Conservation (phyloP, 129 eudicot species). For the Dittrichia graveolens region DNA sequence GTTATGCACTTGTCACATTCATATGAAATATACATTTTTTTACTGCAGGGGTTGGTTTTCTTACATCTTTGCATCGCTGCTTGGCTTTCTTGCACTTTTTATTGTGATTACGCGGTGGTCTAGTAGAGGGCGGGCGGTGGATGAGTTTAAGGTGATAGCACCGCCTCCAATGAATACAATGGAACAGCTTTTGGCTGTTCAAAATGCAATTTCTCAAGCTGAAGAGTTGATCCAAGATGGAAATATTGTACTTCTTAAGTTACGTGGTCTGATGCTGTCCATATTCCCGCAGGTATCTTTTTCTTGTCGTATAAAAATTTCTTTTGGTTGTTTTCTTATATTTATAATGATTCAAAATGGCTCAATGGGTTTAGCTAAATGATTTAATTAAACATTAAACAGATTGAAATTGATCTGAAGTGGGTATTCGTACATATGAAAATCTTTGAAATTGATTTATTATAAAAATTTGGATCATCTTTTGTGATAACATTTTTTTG, state of each 20-base stretch:
- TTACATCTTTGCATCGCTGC: conserved; percentile 52
- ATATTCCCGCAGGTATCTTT: conserved; percentile 75
- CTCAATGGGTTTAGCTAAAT: too few relatives aligned
- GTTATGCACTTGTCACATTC: too few relatives aligned
- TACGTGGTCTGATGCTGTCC: conserved; percentile 73
- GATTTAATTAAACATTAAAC: too few relatives aligned
- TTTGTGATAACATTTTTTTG: too few relatives aligned
- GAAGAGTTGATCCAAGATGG: conserved; percentile 88
- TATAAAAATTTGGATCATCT: too few relatives aligned
- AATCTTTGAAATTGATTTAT: too few relatives aligned
- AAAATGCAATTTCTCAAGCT: conserved; percentile 82
- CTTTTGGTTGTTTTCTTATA: neutral
- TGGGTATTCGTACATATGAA: too few relatives aligned
- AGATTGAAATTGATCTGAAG: too few relatives aligned
- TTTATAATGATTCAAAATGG: too few relatives aligned
- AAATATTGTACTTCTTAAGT: conserved; percentile 74
- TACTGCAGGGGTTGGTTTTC: conserved; percentile 78
- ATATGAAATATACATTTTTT: neutral
- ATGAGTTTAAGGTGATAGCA: conserved; percentile 65
- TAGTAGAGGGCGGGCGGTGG: conserved; percentile 49
- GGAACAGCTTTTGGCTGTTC: conserved; percentile 97
- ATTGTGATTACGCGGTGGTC: conserved; percentile 54
- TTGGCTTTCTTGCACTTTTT: conserved; percentile 50
- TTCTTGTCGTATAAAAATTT: neutral
- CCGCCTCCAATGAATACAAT: conserved; percentile 86